Evolutionary conservation across 2,329 filamentous ascomycete species (phyloP), one percentile per base, ranked within the genome.

Genomic region (Fusarium sp.): DNA sequence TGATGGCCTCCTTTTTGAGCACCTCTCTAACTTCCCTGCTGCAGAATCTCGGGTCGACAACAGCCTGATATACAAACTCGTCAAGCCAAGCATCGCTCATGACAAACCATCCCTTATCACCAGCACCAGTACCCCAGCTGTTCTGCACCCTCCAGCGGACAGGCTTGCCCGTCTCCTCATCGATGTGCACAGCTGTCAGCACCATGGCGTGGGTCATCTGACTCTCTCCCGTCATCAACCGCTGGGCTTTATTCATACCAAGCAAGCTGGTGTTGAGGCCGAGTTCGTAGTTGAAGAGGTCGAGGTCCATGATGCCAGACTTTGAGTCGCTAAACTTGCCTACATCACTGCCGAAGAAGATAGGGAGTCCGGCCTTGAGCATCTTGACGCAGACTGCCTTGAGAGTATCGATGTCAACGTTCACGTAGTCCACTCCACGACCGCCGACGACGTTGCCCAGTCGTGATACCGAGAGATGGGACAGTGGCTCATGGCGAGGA

Each of bases 141-240:
- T 96, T 96, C 82, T 96, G 89, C 7, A 96, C 91, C 49, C 92
- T 81, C 93, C 93, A 97, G 39, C 92, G 80, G 1, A 92, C 84
- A 3, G 86, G 82, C 74, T 86, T 84, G 1, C 85, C 87, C 1
- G 73, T 76, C 56, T 85, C 77, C 25, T 83, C 79, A 57, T 90
- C 88, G 3, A 96, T 74, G 71, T 97, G 92, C 41, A 96, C 93
- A 1, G 86, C 93, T 3, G 92, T 96, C 60, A 97, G 76, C 0
- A 96, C 91, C 93, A 96, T 96, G 5, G 93, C 93, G 70, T 96
- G 93, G 1, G 92, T 96, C 92, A 97, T 96, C 46, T 85, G 82
- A 49, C 85, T 89, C 77, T 96, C 92, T 10, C 90, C 87, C 0
- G 88, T 88, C 68, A 84, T 80, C 41, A 97, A 78, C 4, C 92